Base-by-base conservation (phyloP, 129 eudicot genomes). In the Scalesia atractyloides region DNA sequence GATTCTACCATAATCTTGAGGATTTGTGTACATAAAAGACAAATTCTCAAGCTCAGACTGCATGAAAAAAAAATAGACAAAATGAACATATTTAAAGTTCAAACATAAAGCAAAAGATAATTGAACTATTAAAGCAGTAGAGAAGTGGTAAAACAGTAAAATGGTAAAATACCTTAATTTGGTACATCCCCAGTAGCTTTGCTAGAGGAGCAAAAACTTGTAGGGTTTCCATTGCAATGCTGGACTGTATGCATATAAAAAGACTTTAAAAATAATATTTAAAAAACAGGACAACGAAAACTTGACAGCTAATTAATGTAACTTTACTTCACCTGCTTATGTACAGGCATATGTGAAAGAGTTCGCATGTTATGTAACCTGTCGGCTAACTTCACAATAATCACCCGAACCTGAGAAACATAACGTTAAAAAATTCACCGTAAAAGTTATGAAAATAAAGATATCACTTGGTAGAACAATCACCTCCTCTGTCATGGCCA, bases 151-250 rank as follows among this genome's bases (percentile, higher is more conserved):
- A 62, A 33, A 6, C 4, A 13, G 65, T 26, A 30, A 48, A 69
- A 44, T 80, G 26, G 65, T 26, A 30, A 48, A 69, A 44, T 80
- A 92, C 98, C 92, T 92, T 92, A 66, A 92, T 92, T 73, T 89
- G 91, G 88, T 89, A 90, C 86, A 92, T 92, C 50, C 98, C 98
- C 33, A 92, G 84, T 73, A 87, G 79, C 81, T 92, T 92, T 63
- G 98, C 98, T 48, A 92, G 73, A 66, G 98, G 98, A 68, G 98
- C 98, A 92, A 92, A 92, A 69, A 92, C 98, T 79, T 92, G 88
- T 73, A 89, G 85, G 52, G 98, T 92, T 87, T 92, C 98, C 82
- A 69, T 70, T 39, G 98, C 98, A 69, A 92, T 92, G 80, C 96
- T 89, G 77, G 95, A 71, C 98, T 92, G 92, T 72, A 82, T 68